These are phyloP conservation scores for Didymellaceae sp. DNA, from an alignment of 2,329 filamentous ascomycete genomes.

Conservation along the genomic window DNA sequence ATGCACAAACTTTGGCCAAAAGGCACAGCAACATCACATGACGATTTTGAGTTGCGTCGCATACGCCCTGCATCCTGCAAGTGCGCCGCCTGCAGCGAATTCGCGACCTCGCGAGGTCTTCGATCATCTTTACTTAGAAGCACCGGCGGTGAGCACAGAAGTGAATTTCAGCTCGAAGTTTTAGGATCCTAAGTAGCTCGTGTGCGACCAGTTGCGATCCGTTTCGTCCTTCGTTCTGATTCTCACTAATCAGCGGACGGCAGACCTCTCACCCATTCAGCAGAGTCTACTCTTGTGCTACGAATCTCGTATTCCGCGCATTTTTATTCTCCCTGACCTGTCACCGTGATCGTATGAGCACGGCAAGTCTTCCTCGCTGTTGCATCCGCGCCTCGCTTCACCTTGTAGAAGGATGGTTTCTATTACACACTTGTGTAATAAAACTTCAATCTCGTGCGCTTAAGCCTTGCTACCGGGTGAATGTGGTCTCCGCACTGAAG, in stretches of 20 bases:
- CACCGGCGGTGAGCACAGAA: no score
- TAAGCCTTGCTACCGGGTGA: constrained; percentile 30
- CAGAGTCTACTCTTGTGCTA: background rate
- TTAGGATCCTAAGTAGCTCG: no score
- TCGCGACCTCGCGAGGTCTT: no score
- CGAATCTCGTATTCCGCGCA: background rate
- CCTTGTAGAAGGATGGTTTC: constrained; percentile 14
- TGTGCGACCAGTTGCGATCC: background rate
- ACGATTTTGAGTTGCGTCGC: no score
- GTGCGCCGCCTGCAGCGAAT: no score
- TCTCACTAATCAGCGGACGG: background rate
- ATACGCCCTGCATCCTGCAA: no score
- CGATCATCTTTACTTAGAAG: no score
- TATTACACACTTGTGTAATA: constrained; percentile 39
- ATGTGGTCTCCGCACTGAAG: constrained; percentile 2
- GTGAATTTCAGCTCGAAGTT: no score
- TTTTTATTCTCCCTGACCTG: background rate
- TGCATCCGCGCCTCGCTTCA: constrained; percentile 12
- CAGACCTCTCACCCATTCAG: background rate
- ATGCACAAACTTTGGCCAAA: no score
- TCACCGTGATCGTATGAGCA: constrained; percentile 1
- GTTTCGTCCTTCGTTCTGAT: background rate
- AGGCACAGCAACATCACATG: no score
- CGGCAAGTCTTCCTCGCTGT: background rate
- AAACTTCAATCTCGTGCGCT: constrained; percentile 42